Evolutionary conservation across 2,329 filamentous ascomycete genomes (phyloP).

Genomic region (Stachybotrys chartarum): DNA sequence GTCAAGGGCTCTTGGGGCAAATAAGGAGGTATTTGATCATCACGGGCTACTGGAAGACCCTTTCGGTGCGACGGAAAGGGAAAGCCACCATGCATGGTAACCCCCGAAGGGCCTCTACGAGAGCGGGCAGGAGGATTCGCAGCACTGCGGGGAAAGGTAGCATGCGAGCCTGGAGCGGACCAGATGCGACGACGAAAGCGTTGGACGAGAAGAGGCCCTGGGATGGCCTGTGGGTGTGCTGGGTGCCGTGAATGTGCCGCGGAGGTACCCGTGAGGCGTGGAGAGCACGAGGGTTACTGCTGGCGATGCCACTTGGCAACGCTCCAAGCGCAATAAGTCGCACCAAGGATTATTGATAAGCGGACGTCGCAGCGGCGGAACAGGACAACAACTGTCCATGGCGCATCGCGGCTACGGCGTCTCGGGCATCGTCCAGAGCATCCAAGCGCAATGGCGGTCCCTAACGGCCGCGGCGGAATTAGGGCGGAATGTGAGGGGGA

Average conservation of each 20-base stretch:
- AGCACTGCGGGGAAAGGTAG: constrained; percentile 1
- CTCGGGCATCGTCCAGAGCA: not conserved
- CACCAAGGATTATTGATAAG: not conserved
- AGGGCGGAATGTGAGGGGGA: not conserved
- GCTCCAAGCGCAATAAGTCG: not conserved
- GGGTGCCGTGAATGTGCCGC: too few species aligned
- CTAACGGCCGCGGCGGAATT: not conserved
- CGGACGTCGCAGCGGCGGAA: not conserved
- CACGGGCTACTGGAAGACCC: not conserved
- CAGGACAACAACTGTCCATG: not conserved
- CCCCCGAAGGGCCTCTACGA: not conserved
- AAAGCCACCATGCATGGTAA: not conserved
- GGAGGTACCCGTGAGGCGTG: not conserved
- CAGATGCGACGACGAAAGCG: not conserved
- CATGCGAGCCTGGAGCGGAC: not conserved
- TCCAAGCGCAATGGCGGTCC: not conserved
- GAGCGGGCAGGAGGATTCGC: not conserved
- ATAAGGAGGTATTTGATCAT: not conserved
- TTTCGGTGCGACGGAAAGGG: not conserved
- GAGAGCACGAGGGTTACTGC: not conserved
- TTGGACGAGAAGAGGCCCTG: not conserved
- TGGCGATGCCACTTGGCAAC: not conserved
- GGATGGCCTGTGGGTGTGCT: not conserved
- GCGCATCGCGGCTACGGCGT: not conserved
- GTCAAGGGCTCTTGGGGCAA: not conserved